phyloP scores from a whole-genome alignment of 257 asterid genomes.

The Solanum rostratum region DNA sequence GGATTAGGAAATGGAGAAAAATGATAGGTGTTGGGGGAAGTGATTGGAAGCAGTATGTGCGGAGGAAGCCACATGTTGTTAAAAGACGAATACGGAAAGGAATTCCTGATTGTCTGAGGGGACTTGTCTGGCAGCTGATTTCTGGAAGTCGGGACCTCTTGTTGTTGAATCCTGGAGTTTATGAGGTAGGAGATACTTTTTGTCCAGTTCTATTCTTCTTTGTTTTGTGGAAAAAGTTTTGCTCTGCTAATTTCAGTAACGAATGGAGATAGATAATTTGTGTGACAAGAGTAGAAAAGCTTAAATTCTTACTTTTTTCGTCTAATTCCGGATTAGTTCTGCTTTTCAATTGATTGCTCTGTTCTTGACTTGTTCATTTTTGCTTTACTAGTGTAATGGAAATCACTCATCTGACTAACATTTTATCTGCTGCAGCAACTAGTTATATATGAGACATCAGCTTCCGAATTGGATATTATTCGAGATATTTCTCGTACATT shows the following conservation, averaged over 20 bases:
- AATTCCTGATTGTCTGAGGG: conserved; percentile 97
- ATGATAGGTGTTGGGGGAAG: conserved; percentile 99
- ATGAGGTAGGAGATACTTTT: conserved; percentile 51
- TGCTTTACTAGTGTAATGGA: neutral
- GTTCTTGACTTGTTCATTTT: neutral
- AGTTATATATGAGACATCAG: conserved; percentile 93
- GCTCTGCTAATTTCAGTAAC: neutral
- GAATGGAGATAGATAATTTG: neutral
- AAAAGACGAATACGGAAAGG: conserved; percentile 96
- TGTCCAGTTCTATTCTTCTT: neutral
- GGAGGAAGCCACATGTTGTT: conserved; percentile 92
- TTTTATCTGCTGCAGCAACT: conserved; percentile 75
- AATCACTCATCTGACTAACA: neutral
- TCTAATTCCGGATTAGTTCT: neutral
- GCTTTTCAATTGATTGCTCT: neutral
- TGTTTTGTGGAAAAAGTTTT: neutral
- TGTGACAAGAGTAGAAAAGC: neutral
- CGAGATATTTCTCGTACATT: conserved; percentile 98
- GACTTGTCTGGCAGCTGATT: conserved; percentile 94
- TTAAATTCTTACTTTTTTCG: neutral
- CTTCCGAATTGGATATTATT: conserved; percentile 94
- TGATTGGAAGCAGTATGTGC: conserved; percentile 93
- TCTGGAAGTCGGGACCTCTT: conserved; percentile 99
- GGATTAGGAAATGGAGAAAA: conserved; percentile 93
- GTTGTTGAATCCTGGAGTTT: conserved; percentile 96